phyloP scores from a whole-genome alignment of 164 flowering plant genomes.

The Magnolia changhungtana region DNA sequence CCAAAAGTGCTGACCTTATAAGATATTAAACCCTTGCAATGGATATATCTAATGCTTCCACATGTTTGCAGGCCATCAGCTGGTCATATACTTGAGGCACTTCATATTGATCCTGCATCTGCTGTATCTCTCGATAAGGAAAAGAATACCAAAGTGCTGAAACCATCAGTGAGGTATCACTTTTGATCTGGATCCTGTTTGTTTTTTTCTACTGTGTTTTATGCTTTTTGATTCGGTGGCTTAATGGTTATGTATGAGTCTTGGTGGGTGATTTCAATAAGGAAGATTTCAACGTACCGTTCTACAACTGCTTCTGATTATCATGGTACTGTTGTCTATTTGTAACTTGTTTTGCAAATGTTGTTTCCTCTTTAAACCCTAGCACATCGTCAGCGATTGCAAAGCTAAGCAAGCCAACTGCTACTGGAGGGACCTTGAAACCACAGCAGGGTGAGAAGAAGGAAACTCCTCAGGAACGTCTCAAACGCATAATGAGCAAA shows the following conservation, averaged over 20 bases:
- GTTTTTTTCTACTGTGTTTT: background rate
- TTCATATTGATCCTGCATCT: slow-evolving; percentile 97
- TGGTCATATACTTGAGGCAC: slow-evolving; percentile 88
- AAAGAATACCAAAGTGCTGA: slow-evolving; percentile 45
- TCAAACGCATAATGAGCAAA: slow-evolving; percentile 93
- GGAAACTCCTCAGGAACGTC: slow-evolving; percentile 98
- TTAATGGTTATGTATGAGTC: background rate
- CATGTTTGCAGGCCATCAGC: slow-evolving; percentile 17
- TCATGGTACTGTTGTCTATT: background rate
- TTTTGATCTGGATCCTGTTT: background rate
- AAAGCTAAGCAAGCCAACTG: slow-evolving; percentile 65
- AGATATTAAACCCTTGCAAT: slow-evolving; percentile 49
- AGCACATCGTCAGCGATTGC: slow-evolving; percentile 82
- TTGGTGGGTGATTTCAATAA: background rate
- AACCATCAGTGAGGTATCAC: slow-evolving; percentile 63
- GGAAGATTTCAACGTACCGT: background rate
- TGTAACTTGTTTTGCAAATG: slow-evolving; percentile 1
- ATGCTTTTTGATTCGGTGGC: background rate
- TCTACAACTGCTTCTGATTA: background rate
- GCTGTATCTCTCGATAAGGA: slow-evolving; percentile 80
- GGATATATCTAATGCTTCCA: slow-evolving; percentile 42
- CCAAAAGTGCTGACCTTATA: slow-evolving; percentile 11
- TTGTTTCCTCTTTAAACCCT: slow-evolving; percentile 1
- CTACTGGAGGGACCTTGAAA: slow-evolving; percentile 45
- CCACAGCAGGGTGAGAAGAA: slow-evolving; percentile 74